Evolutionary conservation across 1,284 basidiomycete genomes (phyloP), one percentile per base, ranked within the genome.

Genomic region (Ustilago esculenta): DNA sequence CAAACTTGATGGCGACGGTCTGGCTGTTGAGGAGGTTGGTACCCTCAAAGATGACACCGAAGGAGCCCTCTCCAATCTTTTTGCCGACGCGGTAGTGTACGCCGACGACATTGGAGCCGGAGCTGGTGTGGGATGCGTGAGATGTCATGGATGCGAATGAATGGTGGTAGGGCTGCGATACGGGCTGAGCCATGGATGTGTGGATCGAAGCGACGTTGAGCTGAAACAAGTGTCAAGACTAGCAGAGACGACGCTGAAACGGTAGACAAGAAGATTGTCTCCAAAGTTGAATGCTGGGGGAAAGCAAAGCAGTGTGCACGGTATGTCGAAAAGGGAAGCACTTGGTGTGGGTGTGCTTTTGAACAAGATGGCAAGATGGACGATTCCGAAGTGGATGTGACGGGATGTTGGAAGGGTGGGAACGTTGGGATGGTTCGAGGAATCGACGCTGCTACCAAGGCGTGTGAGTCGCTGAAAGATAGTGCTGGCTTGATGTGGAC

Each of bases 1-100:
- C 93, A 87, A 97, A 97, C 86, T 97, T 97, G 88, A 97, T 96
- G 63, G 94, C 94, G 50, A 96, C 92, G 5, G 92, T 93, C 85
- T 94, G 92, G 29, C 90, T 92, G 86, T 96, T 96, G 83, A 96
- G 87, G 37, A 96, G 85, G 82, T 98, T 96, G 40, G 92, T 94
- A 50, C 94, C 92, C 85, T 95, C 93, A 81, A 94, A 96, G 85
- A 97, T 95, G 85, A 96, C 92, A 81, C 94, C 94, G 82, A 97
- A 97, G 29, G 90, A 92, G 67, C 74, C 80, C 51, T 81, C 79
- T 14, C 79, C 77, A 49, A 88, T 87, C 84, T 87, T 92, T 85
- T 89, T 89, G 80, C 91, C 91, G 39, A 92, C 90, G 49, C 90
- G 87, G 84, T 91, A 93, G 84, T 93, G 91, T 27, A 89, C 87